phyloP scores from a whole-genome alignment of 306 rosid species.

The Begonia masoniana region DNA sequence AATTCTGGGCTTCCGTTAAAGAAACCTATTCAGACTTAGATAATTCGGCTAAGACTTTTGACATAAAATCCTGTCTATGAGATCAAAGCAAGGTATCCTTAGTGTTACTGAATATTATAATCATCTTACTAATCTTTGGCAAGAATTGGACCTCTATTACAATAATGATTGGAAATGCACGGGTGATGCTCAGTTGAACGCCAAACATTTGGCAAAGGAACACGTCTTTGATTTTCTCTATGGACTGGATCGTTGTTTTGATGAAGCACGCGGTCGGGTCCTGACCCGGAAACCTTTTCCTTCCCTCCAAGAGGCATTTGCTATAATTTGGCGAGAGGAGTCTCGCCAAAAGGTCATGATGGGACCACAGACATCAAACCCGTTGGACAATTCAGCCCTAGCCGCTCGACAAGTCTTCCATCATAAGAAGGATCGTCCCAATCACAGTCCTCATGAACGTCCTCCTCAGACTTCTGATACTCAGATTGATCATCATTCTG shows the following conservation, averaged over 20 bases:
- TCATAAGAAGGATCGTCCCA: no score
- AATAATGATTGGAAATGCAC: background rate
- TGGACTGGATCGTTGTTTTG: background rate
- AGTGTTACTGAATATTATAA: no score
- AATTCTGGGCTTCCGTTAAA: no score
- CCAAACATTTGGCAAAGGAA: background rate
- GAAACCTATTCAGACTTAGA: no score
- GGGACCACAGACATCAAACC: no score
- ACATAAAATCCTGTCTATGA: no score
- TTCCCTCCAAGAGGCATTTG: background rate
- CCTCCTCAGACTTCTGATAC: background rate
- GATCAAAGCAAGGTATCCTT: background rate
- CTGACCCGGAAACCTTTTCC: background rate
- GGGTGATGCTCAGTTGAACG: background rate
- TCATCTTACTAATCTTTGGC: no score
- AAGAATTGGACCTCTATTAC: background rate
- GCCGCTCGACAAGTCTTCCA: no score
- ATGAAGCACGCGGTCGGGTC: background rate
- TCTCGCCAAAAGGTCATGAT: no score
- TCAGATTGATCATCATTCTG: background rate
- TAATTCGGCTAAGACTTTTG: no score
- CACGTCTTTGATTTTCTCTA: background rate
- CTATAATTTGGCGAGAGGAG: no score
- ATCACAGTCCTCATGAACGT: background rate
- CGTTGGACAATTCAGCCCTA: no score